A percentile compares a stretch with the other conserved stretches of the same genome.
Conservation (phyloP, 2,329 filamentous ascomycete species). For the Nemania bipapillata region DNA sequence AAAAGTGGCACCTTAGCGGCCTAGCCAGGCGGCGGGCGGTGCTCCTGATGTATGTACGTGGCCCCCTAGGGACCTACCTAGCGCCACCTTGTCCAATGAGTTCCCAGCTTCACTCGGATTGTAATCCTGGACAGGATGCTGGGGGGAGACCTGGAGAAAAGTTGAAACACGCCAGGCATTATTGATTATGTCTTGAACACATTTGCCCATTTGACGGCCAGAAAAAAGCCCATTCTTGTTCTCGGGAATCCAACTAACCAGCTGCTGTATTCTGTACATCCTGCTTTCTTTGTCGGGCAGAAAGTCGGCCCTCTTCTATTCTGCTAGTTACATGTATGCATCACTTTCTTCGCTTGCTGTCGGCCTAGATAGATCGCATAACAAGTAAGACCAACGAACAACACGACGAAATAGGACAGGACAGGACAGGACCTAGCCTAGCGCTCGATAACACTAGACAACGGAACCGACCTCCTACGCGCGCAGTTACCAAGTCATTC, state of each 20-base stretch:
- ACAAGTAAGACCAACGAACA: slow-evolving; percentile 6
- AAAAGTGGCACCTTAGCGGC: no score
- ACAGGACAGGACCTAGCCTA: not conserved
- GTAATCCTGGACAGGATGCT: slow-evolving; percentile 23
- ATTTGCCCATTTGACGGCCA: slow-evolving; percentile 8
- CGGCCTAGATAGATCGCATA: slow-evolving; percentile 5
- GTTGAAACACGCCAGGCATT: slow-evolving; percentile 38
- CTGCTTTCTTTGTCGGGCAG: slow-evolving; percentile 7
- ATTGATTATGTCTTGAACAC: slow-evolving; percentile 27
- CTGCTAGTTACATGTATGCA: slow-evolving; percentile 8
- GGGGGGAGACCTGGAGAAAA: slow-evolving; percentile 30
- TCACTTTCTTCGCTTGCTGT: not conserved
- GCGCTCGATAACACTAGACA: slow-evolving; percentile 11
- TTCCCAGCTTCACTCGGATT: slow-evolving; percentile 32
- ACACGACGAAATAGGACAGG: no score
- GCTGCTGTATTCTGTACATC: not conserved
- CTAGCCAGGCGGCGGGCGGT: slow-evolving; percentile 3
- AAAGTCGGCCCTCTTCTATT: not conserved
- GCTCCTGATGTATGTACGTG: slow-evolving; percentile 26
- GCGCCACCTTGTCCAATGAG: slow-evolving; percentile 33
- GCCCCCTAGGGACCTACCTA: slow-evolving; percentile 12
- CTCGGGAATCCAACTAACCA: not conserved
- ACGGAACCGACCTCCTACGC: not conserved
- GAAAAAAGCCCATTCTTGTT: slow-evolving; percentile 19
- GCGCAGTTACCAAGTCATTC: not conserved